Conservation (phyloP, 2,329 filamentous ascomycete genomes). For the Cryphonectria naterciae region DNA sequence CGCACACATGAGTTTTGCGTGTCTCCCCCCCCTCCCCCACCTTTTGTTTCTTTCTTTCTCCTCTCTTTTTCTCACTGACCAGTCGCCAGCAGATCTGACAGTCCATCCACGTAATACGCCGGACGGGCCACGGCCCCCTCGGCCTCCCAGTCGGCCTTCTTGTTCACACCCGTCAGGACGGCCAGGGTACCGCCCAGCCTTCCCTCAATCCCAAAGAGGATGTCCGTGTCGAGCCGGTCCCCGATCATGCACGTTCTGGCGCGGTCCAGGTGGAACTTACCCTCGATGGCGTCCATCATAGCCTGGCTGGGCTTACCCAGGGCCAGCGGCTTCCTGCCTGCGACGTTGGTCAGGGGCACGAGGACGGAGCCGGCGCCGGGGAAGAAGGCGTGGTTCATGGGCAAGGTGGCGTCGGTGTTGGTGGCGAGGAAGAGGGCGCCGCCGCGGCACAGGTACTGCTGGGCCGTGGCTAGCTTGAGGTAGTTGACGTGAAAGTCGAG, state of each 20-base stretch:
- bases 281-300: slow-evolving; percentile 99
- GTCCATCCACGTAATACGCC: slow-evolving; percentile 79
- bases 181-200: slow-evolving; percentile 88
- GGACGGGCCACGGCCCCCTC: slow-evolving; percentile 72
- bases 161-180: slow-evolving; percentile 87
- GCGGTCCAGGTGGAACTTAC: slow-evolving; percentile 88
- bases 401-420: slow-evolving; percentile 89
- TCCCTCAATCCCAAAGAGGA: slow-evolving; percentile 91
- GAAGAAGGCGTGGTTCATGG: slow-evolving; percentile 80
- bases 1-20: neutral
- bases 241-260: slow-evolving; percentile 92
- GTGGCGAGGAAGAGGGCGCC: slow-evolving; percentile 90
- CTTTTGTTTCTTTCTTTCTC: neutral
- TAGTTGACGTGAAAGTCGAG: slow-evolving; percentile 97
- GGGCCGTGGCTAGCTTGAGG: slow-evolving; percentile 82
- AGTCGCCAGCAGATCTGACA: slow-evolving; percentile 69
- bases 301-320: slow-evolving; percentile 95
- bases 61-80: neutral
- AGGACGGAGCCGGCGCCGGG: slow-evolving; percentile 87
- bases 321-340: slow-evolving; percentile 70
- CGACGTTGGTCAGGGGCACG: slow-evolving; percentile 76
- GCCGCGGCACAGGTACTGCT: slow-evolving; percentile 82
- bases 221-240: slow-evolving; percentile 92
- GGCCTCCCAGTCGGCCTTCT: slow-evolving; percentile 81
- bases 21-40: neutral